phyloP scores from a whole-genome alignment of 192 early-diverging fungal genomes.

The Podila clonocystis region DNA sequence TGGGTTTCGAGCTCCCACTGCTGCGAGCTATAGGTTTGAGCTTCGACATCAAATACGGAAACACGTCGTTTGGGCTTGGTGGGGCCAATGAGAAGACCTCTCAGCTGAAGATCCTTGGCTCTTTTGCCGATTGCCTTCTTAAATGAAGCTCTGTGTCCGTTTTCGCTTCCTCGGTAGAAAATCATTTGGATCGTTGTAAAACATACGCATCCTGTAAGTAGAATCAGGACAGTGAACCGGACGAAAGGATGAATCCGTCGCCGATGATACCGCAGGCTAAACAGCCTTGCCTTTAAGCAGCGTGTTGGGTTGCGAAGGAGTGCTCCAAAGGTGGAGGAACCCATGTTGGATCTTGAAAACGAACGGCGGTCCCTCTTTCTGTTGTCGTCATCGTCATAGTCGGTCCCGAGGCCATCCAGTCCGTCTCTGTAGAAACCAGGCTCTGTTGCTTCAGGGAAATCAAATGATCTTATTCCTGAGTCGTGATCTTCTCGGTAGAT shows the following conservation, averaged over 20 bases:
- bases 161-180: conserved; percentile 6
- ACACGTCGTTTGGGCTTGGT: not conserved
- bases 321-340: not conserved
- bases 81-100: conserved; percentile 3
- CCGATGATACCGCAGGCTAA: conserved; percentile 33
- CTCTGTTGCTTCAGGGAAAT: not conserved
- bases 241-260: conserved; percentile 25
- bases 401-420: not conserved
- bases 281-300: conserved; percentile 15
- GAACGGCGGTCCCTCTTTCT: conserved; percentile 8
- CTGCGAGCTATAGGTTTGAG: conserved; percentile 26
- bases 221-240: conserved; percentile 17
- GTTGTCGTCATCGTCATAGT: conserved; percentile 14
- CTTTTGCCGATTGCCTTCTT: not conserved
- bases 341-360: not conserved
- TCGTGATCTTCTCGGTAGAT: not conserved
- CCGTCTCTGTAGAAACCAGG: not conserved
- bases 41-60: conserved; percentile 37
- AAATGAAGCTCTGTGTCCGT: conserved; percentile 2
- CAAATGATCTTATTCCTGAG: not conserved
- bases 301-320: conserved; percentile 18
- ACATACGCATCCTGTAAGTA: conserved; percentile 30
- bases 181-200: conserved; percentile 39
- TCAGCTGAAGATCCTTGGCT: conserved; percentile 14
- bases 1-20: conserved; percentile 35